phyloP scores from a whole-genome alignment of 345 rosid species.

The Tarenaya hassleriana region DNA sequence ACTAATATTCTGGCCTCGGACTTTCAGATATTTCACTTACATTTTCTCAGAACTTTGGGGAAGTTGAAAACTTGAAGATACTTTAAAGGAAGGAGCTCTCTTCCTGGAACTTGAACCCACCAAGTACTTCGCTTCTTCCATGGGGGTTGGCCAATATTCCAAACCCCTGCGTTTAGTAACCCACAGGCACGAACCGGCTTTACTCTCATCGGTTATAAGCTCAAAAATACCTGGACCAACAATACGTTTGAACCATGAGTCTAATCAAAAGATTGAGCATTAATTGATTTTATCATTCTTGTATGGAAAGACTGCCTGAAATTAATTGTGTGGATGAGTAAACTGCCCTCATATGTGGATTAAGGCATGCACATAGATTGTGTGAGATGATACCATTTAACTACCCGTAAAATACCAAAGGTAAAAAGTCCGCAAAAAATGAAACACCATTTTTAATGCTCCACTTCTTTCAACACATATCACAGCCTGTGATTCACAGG shows the following conservation, averaged over 20 bases:
- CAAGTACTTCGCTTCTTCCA: conserved; percentile 66
- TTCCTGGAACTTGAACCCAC: conserved; percentile 39
- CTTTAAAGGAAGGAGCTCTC: conserved; percentile 28
- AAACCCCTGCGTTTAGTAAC: conserved; percentile 78
- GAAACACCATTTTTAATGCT: not conserved
- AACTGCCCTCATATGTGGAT: not conserved
- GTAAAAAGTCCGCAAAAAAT: not conserved
- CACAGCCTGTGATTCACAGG: not conserved
- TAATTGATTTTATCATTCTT: not conserved
- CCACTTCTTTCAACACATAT: not conserved
- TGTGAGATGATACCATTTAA: not conserved
- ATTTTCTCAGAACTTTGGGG: conserved; percentile 75
- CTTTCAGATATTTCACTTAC: conserved; percentile 43
- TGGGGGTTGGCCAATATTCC: conserved; percentile 88
- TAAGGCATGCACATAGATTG: not conserved
- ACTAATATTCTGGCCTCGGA: conserved; percentile 3
- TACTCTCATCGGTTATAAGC: conserved; percentile 71
- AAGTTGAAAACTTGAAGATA: conserved; percentile 41
- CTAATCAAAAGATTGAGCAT: not conserved
- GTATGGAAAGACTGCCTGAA: not conserved
- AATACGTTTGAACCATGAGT: not conserved
- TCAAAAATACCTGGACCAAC: conserved; percentile 66
- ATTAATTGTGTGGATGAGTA: not conserved
- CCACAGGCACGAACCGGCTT: conserved; percentile 91
- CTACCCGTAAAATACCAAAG: conserved; percentile 4